Conservation (phyloP, 352 stramenopile species). For the Phytophthora ramorum region DNA sequence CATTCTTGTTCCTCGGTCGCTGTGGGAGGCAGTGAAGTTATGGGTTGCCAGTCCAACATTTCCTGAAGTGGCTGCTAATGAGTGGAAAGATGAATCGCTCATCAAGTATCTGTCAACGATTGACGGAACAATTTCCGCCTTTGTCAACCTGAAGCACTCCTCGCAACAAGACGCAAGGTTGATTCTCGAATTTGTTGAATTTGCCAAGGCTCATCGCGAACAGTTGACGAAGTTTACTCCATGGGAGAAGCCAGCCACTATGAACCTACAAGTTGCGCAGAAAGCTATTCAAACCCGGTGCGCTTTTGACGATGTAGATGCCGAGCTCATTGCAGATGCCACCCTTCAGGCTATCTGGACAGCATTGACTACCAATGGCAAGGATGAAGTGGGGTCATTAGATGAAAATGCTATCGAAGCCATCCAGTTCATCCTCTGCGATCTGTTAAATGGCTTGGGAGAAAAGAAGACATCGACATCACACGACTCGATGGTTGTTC, state of each 20-base stretch:
- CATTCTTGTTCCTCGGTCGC: slow-evolving; percentile 37
- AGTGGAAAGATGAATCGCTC: slow-evolving; percentile 43
- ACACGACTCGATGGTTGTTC: slow-evolving; percentile 8
- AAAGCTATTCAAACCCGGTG: slow-evolving; percentile 37
- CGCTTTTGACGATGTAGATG: slow-evolving; percentile 30
- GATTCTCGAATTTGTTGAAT: slow-evolving; percentile 43
- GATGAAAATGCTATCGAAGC: slow-evolving; percentile 8
- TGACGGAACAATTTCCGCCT: slow-evolving; percentile 40
- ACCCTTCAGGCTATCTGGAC: slow-evolving; percentile 40
- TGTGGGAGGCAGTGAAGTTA: slow-evolving; percentile 54
- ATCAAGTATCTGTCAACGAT: slow-evolving; percentile 30
- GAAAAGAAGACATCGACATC: neutral
- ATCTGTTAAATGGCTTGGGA: slow-evolving; percentile 21
- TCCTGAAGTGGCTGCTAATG: slow-evolving; percentile 25
- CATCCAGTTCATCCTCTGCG: slow-evolving; percentile 37
- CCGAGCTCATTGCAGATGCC: slow-evolving; percentile 32
- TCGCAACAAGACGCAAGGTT: slow-evolving; percentile 25
- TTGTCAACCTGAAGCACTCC: slow-evolving; percentile 38
- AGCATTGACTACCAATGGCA: slow-evolving; percentile 4
- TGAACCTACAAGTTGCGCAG: slow-evolving; percentile 32
- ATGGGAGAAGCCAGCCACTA: slow-evolving; percentile 11
- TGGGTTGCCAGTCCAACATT: slow-evolving; percentile 39
- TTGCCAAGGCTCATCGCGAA: slow-evolving; percentile 24
- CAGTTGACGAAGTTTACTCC: slow-evolving; percentile 18
- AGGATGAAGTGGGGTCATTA: slow-evolving; percentile 1